phyloP scores from a whole-genome alignment of 2,329 filamentous ascomycete genomes.

The Colletotrichum navitas region DNA sequence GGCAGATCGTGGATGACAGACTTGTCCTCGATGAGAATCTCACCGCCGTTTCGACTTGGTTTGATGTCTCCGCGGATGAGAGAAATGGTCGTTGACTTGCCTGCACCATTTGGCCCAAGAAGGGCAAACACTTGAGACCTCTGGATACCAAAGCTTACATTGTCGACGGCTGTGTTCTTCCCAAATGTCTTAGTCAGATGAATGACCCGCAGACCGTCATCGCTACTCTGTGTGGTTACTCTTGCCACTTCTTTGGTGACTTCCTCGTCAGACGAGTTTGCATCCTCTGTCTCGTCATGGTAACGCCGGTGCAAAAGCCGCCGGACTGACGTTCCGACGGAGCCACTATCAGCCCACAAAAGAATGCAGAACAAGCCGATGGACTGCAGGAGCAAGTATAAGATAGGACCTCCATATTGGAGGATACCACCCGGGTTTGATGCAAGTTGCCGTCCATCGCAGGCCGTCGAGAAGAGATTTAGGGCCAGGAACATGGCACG shows the following conservation, averaged over 20 bases:
- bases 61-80: slow-evolving; percentile 90
- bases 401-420: slow-evolving; percentile 85
- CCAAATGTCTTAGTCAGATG: slow-evolving; percentile 86
- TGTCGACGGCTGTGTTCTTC: slow-evolving; percentile 83
- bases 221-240: slow-evolving; percentile 61
- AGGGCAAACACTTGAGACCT: slow-evolving; percentile 89
- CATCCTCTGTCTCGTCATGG: slow-evolving; percentile 31
- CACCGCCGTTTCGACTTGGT: slow-evolving; percentile 77
- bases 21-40: slow-evolving; percentile 83
- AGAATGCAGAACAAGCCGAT: slow-evolving; percentile 78
- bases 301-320: slow-evolving; percentile 44
- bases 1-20: slow-evolving; percentile 81
- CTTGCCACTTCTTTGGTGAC: slow-evolving; percentile 74
- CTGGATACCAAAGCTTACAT: slow-evolving; percentile 85
- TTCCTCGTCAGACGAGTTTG: slow-evolving; percentile 65
- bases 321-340: slow-evolving; percentile 67
- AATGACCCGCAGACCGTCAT: slow-evolving; percentile 81
- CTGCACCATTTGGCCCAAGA: slow-evolving; percentile 90
- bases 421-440: slow-evolving; percentile 77
- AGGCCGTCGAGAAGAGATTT: slow-evolving; percentile 87
- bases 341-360: slow-evolving; percentile 85
- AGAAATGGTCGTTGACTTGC: slow-evolving; percentile 91
- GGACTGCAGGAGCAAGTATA: slow-evolving; percentile 84
- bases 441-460: slow-evolving; percentile 72
- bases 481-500: slow-evolving; percentile 81